Base-by-base conservation (phyloP, 2,329 filamentous ascomycete genomes). In the Bimuria novae-zelandiae region DNA sequence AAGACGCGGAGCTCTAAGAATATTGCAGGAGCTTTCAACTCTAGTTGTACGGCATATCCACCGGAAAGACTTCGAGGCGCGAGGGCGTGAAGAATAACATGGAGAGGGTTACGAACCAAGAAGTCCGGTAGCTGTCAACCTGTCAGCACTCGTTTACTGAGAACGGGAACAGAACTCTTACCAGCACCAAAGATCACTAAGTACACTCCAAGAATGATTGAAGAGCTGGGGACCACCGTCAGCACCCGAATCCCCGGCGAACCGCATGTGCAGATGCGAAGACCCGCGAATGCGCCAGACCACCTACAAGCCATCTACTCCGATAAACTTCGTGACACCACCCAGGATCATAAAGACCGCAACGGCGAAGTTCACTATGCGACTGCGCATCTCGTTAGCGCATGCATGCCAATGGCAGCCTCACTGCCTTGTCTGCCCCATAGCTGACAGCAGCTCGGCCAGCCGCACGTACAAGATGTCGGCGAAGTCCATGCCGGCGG, bases 281-380 rank as follows among this genome's bases (percentile, higher is more conserved):
- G 7, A n/a, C n/a, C 32, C 32, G 50, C 16, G 47, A 29, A 30
- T 56, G 30, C 46, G 35, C 54, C 43, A 44, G 77, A 71, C 77
- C 79, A 72, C 65, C 72, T 68, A 72, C 67, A 74, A 69, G 55
- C 70, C 66, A 55, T 68, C 62, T 52, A 71, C 65, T 21, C 77
- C 71, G 71, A 89, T 89, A 78, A 92, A 86, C 70, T 90, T 86
- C 58, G 81, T 81, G 69, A 92, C 82, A 67, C 92, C 93, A 61
- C 92, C 93, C 42, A 96, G 81, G 42, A 96, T 80, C 86, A 96
- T 95, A 63, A 96, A 83, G 63, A 88, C 88, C 67, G 88, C 94
- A 60, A 95, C 87, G 67, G 81, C 90, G 76, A 99, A 82, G 83
- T 99, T 99, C 75, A 96, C 90, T 72, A 97, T 86, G 72, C 94